Conservation (phyloP, 2,329 filamentous ascomycete genomes). For the Colletotrichum graminicola region DNA sequence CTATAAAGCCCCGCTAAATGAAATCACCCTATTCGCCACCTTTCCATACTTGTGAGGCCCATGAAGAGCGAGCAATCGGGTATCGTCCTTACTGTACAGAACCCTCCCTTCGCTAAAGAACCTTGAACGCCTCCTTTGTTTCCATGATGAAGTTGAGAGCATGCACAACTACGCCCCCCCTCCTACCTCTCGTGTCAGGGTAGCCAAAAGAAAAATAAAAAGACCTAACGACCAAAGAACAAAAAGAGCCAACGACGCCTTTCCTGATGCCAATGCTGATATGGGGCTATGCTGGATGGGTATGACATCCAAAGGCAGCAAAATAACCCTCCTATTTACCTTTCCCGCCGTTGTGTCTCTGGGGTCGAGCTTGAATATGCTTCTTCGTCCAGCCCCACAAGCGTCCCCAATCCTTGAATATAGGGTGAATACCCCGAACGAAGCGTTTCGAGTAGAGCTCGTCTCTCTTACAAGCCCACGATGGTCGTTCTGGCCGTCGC, state of each 20-base stretch:
- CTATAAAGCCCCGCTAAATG: constrained; percentile 9
- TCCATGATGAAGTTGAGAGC: constrained; percentile 6
- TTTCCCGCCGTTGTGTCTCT: constrained; percentile 1
- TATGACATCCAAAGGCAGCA: neutral
- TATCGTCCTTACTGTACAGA: constrained; percentile 42
- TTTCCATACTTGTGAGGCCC: constrained; percentile 31
- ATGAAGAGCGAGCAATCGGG: constrained; percentile 35
- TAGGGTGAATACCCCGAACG: constrained; percentile 17
- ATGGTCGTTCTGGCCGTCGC: constrained; percentile 9
- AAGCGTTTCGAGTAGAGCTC: constrained; percentile 32
- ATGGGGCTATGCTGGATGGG: constrained; percentile 17
- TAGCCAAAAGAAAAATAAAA: neutral
- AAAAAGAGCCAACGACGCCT: constrained; percentile 28
- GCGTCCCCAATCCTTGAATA: constrained; percentile 24
- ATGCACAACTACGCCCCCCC: constrained; percentile 10
- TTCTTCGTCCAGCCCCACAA: constrained; percentile 34
- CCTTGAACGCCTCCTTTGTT: constrained; percentile 35
- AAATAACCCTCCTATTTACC: constrained; percentile 2
- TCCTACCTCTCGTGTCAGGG: constrained; percentile 11
- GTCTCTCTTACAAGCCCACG: constrained; percentile 23
- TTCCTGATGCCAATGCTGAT: constrained; percentile 37
- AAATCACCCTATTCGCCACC: constrained; percentile 28
- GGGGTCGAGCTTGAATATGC: neutral
- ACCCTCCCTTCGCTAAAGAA: constrained; percentile 32
- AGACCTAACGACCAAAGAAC: neutral